Evolutionary conservation across 805 yeast genomes (phyloP).

Genomic region (Kluyveromyces wickerhamii): DNA sequence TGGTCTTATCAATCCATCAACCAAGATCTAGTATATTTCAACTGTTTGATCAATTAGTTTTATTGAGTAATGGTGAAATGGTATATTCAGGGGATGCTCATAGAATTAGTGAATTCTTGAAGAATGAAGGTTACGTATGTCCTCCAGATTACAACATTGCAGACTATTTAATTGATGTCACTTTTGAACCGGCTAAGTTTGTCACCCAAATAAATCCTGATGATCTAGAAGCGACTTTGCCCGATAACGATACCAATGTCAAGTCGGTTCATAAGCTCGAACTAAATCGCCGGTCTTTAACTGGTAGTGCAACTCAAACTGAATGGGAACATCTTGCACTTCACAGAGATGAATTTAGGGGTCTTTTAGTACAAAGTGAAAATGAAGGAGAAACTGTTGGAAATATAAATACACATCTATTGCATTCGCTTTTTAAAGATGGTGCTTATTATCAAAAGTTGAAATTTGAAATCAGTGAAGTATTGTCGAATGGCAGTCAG

Average conservation of each 20-base stretch:
- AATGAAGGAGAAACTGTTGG: constrained; percentile 10
- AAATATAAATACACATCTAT: constrained; percentile 14
- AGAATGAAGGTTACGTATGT: constrained; percentile 66
- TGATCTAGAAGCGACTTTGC: constrained; percentile 25
- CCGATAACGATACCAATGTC: constrained; percentile 19
- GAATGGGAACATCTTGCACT: constrained; percentile 86
- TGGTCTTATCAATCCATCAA: constrained; percentile 91
- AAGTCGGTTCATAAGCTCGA: constrained; percentile 27
- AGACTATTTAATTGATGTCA: constrained; percentile 84
- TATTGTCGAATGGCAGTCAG: constrained; percentile 11
- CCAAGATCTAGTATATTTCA: constrained; percentile 95
- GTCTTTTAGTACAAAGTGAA: constrained; percentile 16
- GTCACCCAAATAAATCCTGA: constrained; percentile 8
- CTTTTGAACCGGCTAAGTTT: constrained; percentile 44
- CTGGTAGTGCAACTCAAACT: constrained; percentile 47
- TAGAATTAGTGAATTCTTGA: constrained; percentile 67
- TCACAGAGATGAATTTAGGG: constrained; percentile 62
- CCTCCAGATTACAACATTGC: constrained; percentile 92
- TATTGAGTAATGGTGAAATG: constrained; percentile 77
- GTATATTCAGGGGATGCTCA: constrained; percentile 83
- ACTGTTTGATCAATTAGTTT: constrained; percentile 70
- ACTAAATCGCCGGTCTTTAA: constrained; percentile 19
- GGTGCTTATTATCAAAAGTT: constrained; percentile 21
- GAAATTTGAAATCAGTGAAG: constrained; percentile 18
- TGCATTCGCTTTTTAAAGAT: constrained; percentile 28